Evolutionary conservation across 805 yeast species (phyloP).

Genomic region (Metschnikowia gruessii): DNA sequence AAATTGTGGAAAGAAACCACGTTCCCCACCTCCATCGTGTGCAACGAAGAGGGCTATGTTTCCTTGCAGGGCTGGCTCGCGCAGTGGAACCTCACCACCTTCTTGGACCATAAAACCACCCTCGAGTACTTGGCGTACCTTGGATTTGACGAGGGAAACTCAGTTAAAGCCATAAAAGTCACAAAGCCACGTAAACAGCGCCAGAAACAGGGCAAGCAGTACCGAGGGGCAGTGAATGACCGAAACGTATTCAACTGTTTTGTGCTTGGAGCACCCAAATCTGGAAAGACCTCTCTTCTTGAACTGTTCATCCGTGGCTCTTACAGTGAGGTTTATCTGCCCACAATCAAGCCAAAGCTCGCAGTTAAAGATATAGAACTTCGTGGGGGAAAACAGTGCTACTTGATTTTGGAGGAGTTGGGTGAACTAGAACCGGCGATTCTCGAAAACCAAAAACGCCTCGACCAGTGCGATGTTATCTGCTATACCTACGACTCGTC

Average conservation of each 20-base stretch:
- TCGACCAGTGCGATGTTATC: conserved; percentile 86
- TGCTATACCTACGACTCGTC: conserved; percentile 92
- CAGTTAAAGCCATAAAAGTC: conserved; percentile 55
- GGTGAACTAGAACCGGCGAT: conserved; percentile 86
- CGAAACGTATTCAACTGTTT: conserved; percentile 91
- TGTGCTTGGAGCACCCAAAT: conserved; percentile 76
- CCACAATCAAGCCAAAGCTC: conserved; percentile 75
- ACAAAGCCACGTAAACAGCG: conserved; percentile 78
- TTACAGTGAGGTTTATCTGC: conserved; percentile 67
- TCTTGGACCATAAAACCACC: conserved; percentile 76
- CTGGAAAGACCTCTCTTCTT: conserved; percentile 84
- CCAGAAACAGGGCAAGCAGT: conserved; percentile 58
- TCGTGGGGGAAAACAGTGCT: conserved; percentile 94
- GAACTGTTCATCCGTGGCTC: conserved; percentile 79
- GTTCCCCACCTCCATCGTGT: conserved; percentile 85
- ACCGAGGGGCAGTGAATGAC: conserved; percentile 69
- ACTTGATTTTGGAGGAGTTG: conserved; percentile 82
- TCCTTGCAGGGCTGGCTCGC: conserved; percentile 98
- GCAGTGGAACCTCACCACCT: conserved; percentile 97
- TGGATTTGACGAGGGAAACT: conserved; percentile 66
- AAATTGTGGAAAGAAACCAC: conserved; percentile 77
- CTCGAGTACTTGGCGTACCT: conserved; percentile 85
- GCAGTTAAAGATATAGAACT: conserved; percentile 92
- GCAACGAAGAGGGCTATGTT: conserved; percentile 85
- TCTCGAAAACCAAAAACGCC: conserved; percentile 60